phyloP scores from a whole-genome alignment of 495 filamentous ascomycete genomes.

The Staphylotrichum tortipilum region DNA sequence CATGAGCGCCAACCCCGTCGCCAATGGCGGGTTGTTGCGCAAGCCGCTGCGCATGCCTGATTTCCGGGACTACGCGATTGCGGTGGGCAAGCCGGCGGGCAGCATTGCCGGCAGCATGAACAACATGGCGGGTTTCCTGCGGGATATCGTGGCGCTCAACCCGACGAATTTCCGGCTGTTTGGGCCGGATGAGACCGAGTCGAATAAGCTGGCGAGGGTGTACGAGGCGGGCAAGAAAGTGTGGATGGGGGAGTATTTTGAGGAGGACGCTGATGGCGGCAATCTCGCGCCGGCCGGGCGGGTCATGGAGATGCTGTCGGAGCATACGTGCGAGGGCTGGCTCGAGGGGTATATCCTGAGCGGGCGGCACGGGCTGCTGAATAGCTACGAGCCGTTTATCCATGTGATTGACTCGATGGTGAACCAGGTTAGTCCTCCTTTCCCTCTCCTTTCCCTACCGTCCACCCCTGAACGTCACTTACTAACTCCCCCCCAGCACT shows the following conservation, averaged over 20 bases:
- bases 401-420: constrained; percentile 75
- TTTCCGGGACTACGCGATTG: constrained; percentile 53
- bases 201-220: constrained; percentile 60
- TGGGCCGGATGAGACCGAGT: constrained; percentile 68
- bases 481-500: constrained; percentile 41
- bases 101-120: constrained; percentile 49
- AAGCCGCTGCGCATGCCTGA: constrained; percentile 56
- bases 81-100: constrained; percentile 44
- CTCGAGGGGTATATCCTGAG: constrained; percentile 65
- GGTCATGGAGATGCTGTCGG: constrained; percentile 71
- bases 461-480: not conserved
- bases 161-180: constrained; percentile 59
- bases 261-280: constrained; percentile 60
- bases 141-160: constrained; percentile 54
- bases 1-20: constrained; percentile 65
- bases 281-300: constrained; percentile 55
- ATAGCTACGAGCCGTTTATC: constrained; percentile 71
- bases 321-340: constrained; percentile 71
- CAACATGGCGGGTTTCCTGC: constrained; percentile 55
- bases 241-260: constrained; percentile 67
- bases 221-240: constrained; percentile 67
- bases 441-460: not conserved
- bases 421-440: constrained; percentile 54
- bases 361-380: constrained; percentile 62
- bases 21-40: constrained; percentile 56